These are phyloP conservation scores for Elaeagnus macrophylla DNA, from an alignment of 306 rosid genomes.

Conservation along the genomic window DNA sequence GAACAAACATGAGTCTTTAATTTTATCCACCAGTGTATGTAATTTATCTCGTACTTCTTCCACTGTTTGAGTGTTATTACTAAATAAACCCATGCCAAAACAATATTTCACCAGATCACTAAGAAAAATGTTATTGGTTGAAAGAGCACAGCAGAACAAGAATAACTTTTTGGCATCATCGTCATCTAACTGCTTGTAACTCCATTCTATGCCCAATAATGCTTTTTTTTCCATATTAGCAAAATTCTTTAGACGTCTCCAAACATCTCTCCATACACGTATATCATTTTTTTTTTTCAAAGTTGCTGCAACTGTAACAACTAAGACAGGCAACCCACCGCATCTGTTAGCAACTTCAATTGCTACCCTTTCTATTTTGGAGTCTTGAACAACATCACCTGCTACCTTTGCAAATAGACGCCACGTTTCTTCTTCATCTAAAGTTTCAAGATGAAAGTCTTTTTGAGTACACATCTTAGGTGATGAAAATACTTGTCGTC, in stretches of 20 bases:
- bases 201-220: conserved; percentile 8
- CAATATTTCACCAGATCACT: conserved; percentile 29
- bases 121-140: not conserved
- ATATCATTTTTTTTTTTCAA: not conserved
- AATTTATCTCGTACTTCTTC: conserved; percentile 1
- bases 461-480: not conserved
- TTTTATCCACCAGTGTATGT: not conserved
- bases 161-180: conserved; percentile 11
- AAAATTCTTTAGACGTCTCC: not conserved
- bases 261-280: not conserved
- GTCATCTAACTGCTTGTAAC: conserved; percentile 4
- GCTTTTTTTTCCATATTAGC: not conserved
- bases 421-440: conserved; percentile 1
- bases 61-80: conserved; percentile 5
- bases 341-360: not conserved
- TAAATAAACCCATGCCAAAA: conserved; percentile 18
- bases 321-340: not conserved
- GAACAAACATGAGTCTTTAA: conserved; percentile 14
- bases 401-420: conserved; percentile 19
- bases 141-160: conserved; percentile 18
- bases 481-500: not conserved
- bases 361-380: not conserved
- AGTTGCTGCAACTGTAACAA: not conserved
- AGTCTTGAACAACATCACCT: not conserved
- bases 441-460: not conserved